Evolutionary conservation across 1,139 yeast species (phyloP), one percentile per base, ranked within the genome.

Genomic region (Meyerozyma smithsonii): DNA sequence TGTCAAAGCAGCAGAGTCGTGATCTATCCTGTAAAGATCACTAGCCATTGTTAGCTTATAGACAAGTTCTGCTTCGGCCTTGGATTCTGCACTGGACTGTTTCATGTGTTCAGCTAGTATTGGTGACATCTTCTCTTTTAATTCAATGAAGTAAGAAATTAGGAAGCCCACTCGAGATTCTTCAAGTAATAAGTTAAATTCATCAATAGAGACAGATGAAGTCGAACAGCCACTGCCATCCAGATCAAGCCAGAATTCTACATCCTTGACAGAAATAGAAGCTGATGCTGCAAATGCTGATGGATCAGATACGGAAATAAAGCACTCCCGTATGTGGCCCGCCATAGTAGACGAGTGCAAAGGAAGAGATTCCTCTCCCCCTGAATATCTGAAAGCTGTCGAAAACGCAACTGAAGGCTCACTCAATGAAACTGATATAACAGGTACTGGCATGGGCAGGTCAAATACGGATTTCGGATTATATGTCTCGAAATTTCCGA

Each of bases 1-100:
- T 0, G 97, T 90, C 38, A 92, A 73, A 10, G 88, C 96, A 6
- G 87, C 81, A 0, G 97, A 95, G 53, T 92, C 97, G 50, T 85
- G 85, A 40, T 80, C 81, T 36, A 89, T 76, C 26, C 74, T 70
- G 52, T 70, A 77, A 11, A 66, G 64, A 15, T 71, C 74, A 26
- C 92, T 81, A 0, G 90, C 92, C 21, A 65, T 56, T 0, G 92
- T 74, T 17, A 88, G 59, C 32, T 72, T 65, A 51, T 80, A 77
- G 1, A 83, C 62, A 12, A 82, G 59, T 38, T 74, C 77, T 4
- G 64, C 62, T 28, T 58, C 48, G 24, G 56, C 54, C 19, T 42
- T 55, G 38, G 42, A 48, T 37, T 59, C 25, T 39, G 48, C 32
- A 25, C 41, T 38, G 3, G 47, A 25, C 8, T 51, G 44, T 15